Evolutionary conservation across 805 yeast genomes (phyloP).

Genomic region (Schwanniomyces vanrijiae): DNA sequence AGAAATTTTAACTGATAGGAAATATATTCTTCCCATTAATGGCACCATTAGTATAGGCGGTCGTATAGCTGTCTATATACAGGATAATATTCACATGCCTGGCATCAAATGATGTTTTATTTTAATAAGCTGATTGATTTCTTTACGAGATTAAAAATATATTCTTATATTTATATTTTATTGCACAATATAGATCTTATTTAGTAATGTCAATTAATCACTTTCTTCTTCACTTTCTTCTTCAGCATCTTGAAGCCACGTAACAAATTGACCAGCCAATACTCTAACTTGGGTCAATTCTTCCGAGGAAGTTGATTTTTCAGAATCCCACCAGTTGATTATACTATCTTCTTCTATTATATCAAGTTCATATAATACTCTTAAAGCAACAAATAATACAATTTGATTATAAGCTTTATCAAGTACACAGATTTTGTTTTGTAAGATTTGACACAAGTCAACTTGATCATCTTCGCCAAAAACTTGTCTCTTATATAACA

Average conservation of each 20-base stretch:
- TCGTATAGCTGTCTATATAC: neutral
- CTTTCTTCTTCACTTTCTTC: constrained; percentile 47
- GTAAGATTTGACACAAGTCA: constrained; percentile 60
- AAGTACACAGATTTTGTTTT: constrained; percentile 38
- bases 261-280: constrained; percentile 71
- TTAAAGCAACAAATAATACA: constrained; percentile 51
- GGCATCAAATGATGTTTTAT: neutral
- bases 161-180: neutral
- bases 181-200: neutral
- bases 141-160: neutral
- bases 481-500: constrained; percentile 79
- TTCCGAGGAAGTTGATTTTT: constrained; percentile 33
- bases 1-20: neutral
- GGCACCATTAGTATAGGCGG: neutral
- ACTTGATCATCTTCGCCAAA: constrained; percentile 77
- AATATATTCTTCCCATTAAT: neutral
- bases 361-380: constrained; percentile 76
- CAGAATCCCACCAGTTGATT: constrained; percentile 74
- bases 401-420: constrained; percentile 46
- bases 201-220: constrained; percentile 16
- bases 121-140: constrained; percentile 1
- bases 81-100: neutral
- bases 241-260: constrained; percentile 82
- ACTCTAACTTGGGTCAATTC: constrained; percentile 49
- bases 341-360: constrained; percentile 80